phyloP scores from a whole-genome alignment of 2,329 filamentous ascomycete genomes.

The Trichoderma oligosporum region DNA sequence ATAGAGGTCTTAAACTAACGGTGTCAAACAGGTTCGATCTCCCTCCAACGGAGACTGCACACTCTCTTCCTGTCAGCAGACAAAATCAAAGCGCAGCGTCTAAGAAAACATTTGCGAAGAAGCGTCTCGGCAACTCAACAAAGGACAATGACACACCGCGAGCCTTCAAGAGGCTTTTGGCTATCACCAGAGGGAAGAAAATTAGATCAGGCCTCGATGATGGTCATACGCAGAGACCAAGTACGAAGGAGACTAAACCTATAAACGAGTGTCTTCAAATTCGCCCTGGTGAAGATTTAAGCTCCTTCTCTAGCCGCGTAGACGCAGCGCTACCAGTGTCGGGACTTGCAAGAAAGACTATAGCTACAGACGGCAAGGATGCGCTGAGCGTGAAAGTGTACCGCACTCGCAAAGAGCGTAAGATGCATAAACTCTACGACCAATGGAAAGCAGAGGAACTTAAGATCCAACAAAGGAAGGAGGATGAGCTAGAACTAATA shows the following conservation, averaged over 20 bases:
- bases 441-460: constrained; percentile 69
- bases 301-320: constrained; percentile 77
- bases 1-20: neutral
- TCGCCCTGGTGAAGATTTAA: constrained; percentile 75
- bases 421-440: constrained; percentile 74
- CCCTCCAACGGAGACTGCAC: constrained; percentile 47
- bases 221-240: constrained; percentile 41
- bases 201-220: constrained; percentile 66
- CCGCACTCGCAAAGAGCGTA: constrained; percentile 78
- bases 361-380: constrained; percentile 56
- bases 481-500: constrained; percentile 62
- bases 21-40: constrained; percentile 45
- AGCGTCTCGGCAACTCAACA: constrained; percentile 42
- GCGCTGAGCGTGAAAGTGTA: constrained; percentile 62
- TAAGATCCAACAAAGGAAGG: constrained; percentile 59
- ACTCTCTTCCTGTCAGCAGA: constrained; percentile 44
- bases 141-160: constrained; percentile 76
- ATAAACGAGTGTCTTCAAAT: constrained; percentile 59
- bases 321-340: constrained; percentile 77
- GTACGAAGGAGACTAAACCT: constrained; percentile 24
- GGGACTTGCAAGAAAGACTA: constrained; percentile 61
- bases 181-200: constrained; percentile 60
- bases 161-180: constrained; percentile 83
- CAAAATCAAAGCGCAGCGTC: constrained; percentile 17
- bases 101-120: constrained; percentile 44